phyloP scores from a whole-genome alignment of 805 yeast species.

The Phaffomyces antillensis region DNA sequence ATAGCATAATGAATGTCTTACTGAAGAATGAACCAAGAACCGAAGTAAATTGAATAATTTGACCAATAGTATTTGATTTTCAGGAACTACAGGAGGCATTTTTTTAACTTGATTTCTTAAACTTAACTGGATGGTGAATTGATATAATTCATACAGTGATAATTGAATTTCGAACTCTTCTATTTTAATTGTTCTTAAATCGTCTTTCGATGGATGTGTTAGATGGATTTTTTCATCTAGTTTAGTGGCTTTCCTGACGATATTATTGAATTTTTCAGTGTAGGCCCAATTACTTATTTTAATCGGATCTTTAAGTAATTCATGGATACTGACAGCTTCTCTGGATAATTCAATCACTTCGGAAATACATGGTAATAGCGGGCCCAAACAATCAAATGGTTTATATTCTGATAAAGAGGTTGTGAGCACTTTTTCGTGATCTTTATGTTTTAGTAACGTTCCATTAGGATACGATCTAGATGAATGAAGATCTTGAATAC shows the following conservation, averaged over 20 bases:
- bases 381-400: slow-evolving; percentile 1
- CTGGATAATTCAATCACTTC: slow-evolving; percentile 1
- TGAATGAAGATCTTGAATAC: background rate
- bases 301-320: background rate
- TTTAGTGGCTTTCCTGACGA: background rate
- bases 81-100: slow-evolving; percentile 1
- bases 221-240: slow-evolving; percentile 1
- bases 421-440: background rate
- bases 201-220: slow-evolving; percentile 2
- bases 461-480: background rate
- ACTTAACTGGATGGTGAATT: background rate
- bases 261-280: slow-evolving; percentile 2
- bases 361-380: background rate
- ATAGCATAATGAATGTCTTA: background rate
- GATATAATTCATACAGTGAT: slow-evolving; percentile 3
- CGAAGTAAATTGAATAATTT: slow-evolving; percentile 1
- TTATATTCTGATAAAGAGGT: background rate
- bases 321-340: background rate
- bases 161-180: slow-evolving; percentile 1
- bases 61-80: slow-evolving; percentile 1
- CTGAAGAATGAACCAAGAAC: slow-evolving; percentile 1
- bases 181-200: slow-evolving; percentile 1
- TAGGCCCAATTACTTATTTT: slow-evolving; percentile 2
- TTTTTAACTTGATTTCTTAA: background rate
- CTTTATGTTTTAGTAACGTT: background rate